These are phyloP conservation scores for Phytophthora fragariaefolia DNA, from an alignment of 352 stramenopile genomes.

Conservation along the genomic window DNA sequence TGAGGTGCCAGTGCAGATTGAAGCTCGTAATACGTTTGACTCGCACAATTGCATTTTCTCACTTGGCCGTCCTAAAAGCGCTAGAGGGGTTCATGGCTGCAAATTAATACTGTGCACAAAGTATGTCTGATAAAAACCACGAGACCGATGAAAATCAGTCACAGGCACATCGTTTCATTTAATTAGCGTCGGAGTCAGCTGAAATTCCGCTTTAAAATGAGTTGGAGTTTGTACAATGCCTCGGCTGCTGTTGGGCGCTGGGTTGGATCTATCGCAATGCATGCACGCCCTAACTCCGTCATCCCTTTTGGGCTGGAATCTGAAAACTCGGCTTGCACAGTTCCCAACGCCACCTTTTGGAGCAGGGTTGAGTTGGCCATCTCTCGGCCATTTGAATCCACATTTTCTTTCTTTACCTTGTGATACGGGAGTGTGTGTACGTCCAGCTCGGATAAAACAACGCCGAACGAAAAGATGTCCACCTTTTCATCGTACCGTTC, in stretches of 20 bases:
- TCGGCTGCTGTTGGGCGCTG: slow-evolving; percentile 38
- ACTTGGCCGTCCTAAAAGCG: too few relatives aligned
- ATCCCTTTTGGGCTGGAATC: slow-evolving; percentile 6
- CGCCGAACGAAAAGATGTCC: slow-evolving; percentile 72
- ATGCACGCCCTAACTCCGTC: slow-evolving; percentile 27
- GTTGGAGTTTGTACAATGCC: slow-evolving; percentile 37
- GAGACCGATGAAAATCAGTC: background rate
- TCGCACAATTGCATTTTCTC: too few relatives aligned
- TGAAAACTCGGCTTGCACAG: slow-evolving; percentile 39
- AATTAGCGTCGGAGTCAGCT: background rate
- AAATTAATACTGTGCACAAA: too few relatives aligned
- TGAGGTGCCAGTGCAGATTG: background rate
- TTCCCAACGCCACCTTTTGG: slow-evolving; percentile 38
- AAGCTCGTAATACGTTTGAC: too few relatives aligned
- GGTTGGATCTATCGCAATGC: slow-evolving; percentile 36
- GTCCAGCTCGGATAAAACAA: slow-evolving; percentile 65
- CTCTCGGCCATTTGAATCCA: slow-evolving; percentile 17
- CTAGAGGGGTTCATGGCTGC: too few relatives aligned
- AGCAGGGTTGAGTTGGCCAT: slow-evolving; percentile 36
- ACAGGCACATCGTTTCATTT: background rate
- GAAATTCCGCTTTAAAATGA: slow-evolving; percentile 15
- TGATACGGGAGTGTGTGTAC: slow-evolving; percentile 33
- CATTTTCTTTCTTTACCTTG: slow-evolving; percentile 13
- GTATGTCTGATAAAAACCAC: background rate
- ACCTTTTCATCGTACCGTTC: slow-evolving; percentile 55